A percentile compares a stretch with the other conserved stretches of the same genome.
These are phyloP conservation scores for Musa beccarii DNA, from an alignment of 176 grass and related monocot species.

Conservation along the genomic window DNA sequence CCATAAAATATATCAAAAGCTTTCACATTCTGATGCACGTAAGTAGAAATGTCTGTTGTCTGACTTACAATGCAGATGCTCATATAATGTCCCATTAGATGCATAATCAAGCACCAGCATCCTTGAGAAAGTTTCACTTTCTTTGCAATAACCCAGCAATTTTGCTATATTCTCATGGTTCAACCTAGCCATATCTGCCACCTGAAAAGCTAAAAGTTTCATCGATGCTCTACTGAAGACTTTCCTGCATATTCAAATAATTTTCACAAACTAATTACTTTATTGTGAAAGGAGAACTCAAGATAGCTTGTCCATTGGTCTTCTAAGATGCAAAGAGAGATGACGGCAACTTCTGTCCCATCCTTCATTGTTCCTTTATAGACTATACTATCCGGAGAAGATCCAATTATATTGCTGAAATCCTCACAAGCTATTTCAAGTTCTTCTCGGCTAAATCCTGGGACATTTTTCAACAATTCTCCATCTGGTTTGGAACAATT, in stretches of 20 bases:
- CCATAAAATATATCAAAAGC: background rate
- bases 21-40: background rate
- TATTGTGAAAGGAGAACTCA: slow-evolving; percentile 76
- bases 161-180: slow-evolving; percentile 81
- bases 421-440: slow-evolving; percentile 98
- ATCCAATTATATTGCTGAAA: slow-evolving; percentile 98
- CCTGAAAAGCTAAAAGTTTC: slow-evolving; percentile 29
- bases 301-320: slow-evolving; percentile 79
- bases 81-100: slow-evolving; percentile 83
- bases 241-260: background rate
- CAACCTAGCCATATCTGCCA: slow-evolving; percentile 69
- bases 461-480: slow-evolving; percentile 70
- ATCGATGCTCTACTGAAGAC: slow-evolving; percentile 3
- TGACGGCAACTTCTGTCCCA: slow-evolving; percentile 77
- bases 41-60: background rate
- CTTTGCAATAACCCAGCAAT: slow-evolving; percentile 87
- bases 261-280: slow-evolving; percentile 30
- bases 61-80: slow-evolving; percentile 80
- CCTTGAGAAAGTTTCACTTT: slow-evolving; percentile 77
- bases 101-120: slow-evolving; percentile 93
- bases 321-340: slow-evolving; percentile 63
- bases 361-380: slow-evolving; percentile 95
- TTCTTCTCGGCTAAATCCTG: slow-evolving; percentile 59
- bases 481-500: slow-evolving; percentile 43
- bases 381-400: slow-evolving; percentile 56